Evolutionary conservation across 768 basidiomycete species (phyloP).

Genomic region (Cyathus striatus): DNA sequence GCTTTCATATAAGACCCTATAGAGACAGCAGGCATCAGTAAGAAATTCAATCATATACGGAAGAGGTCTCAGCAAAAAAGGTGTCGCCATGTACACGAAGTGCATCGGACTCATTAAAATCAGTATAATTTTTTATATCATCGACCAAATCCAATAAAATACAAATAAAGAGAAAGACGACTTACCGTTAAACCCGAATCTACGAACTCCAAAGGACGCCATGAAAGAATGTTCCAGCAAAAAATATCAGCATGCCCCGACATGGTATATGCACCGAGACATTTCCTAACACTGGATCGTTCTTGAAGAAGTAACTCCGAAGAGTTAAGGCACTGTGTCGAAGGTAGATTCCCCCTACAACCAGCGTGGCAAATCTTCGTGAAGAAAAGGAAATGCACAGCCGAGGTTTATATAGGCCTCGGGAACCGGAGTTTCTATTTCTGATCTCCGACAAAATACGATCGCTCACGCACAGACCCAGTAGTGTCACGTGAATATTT

Average conservation of each 20-base stretch:
- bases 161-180: conserved; percentile 3
- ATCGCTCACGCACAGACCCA: no score
- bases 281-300: conserved; percentile 43
- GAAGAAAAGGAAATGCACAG: conserved; percentile 8
- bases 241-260: conserved; percentile 43
- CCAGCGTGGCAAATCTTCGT: conserved; percentile 47
- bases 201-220: background rate
- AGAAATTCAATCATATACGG: no score
- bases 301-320: conserved; percentile 35
- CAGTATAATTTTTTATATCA: conserved; percentile 41
- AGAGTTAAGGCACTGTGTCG: conserved; percentile 45
- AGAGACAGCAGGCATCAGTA: background rate
- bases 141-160: conserved; percentile 17
- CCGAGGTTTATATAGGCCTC: conserved; percentile 13
- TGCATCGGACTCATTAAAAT: conserved; percentile 49
- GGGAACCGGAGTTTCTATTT: no score
- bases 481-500: no score
- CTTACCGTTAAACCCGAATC: conserved; percentile 20
- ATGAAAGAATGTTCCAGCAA: conserved; percentile 30
- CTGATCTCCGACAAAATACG: no score
- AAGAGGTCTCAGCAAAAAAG: conserved; percentile 29
- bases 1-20: no score
- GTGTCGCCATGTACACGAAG: conserved; percentile 27
- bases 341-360: conserved; percentile 32
- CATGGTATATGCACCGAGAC: conserved; percentile 30